Base-by-base conservation (phyloP, 352 stramenopile species). In the Phytophthora sojae region DNA sequence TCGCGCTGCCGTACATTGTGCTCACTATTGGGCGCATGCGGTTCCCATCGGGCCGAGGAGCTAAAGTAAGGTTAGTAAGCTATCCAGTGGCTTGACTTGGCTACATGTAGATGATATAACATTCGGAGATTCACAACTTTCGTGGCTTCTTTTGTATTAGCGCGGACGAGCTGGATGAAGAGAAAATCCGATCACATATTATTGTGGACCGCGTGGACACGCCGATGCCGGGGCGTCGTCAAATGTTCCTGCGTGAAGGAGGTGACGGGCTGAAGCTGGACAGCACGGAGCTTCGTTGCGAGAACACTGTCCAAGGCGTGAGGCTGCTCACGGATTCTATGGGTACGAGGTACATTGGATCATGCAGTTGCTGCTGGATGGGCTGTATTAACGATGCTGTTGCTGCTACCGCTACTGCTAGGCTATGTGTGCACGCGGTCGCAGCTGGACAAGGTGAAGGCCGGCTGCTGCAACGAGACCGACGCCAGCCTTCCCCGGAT, bases 391-490 rank as follows among this genome's bases (percentile, higher is more conserved):
- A 4, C 49, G 8, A 37, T 39, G 11, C 30, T 61, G 5, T 54
- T 56, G 30, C 32, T 55, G 19, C 39, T 58, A 2, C 29, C 51
- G 32, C 8, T 59, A 51, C 21, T 58, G 30, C n/a, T 64, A 78
- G 83, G 81, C 4, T 88, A 77, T 62, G 76, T 91, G 15, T 90
- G 79, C 52, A 84, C 75, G 17, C 77, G 86, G 12, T 57, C 65
- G 47, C 83, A 90, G 47, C 62, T 85, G 26, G 76, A 88, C 55
- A 64, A 63, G 32, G 14, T 54, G 4, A 79, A 80, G 12, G 60
- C 25, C 6, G 84, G 86, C 15, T 94, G 86, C 68, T 94, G 86
- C 72, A 88, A 89, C 60, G 80, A 85, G 62, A 82, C 75, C 6
- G 76, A 85, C 25, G 75, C 79, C 29, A 82, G 66, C 9, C 77